Evolutionary conservation across 768 basidiomycete species (phyloP), one percentile per base, ranked within the genome.

Genomic region (Guyanaporus albipodus): DNA sequence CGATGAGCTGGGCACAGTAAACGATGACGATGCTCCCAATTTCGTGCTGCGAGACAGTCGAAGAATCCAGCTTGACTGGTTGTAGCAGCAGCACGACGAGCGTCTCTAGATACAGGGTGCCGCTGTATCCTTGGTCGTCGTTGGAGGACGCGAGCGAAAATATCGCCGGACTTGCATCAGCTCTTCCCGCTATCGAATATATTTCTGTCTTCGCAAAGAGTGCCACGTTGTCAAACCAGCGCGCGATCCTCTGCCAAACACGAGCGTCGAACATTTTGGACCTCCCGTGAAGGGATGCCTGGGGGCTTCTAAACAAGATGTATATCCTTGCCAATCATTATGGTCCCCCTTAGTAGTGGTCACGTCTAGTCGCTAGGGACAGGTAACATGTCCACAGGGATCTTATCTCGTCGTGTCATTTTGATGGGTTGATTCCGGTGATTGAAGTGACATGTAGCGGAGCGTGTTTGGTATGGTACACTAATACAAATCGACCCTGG

Each of bases 251-350:
- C 24, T 70, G 70, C 82, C 82, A 87, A 4, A 72, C 56, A 38
- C 69, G 60, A 18, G 70, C 62, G 64, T 90, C 85, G 55, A 80
- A 87, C 9, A 83, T 86, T 24, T 65, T 64, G 5, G 78, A 76
- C 8, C 87, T 86, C 19, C 87, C 85, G 58, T 89, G 87, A 11
- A 89, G 75, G 11, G 82, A 86, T 11, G 87, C 85, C 15, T 68
- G 50, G 0, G 71, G 60, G 41, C 67, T 71, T 61, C n/a, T n/a
- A n/a, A n/a, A n/a, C n/a, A n/a, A n/a, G n/a, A n/a, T n/a, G n/a
- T n/a, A n/a, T n/a, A n/a, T n/a, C n/a, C n/a, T n/a, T n/a, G n/a
- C n/a, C n/a, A n/a, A n/a, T n/a, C n/a, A n/a, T n/a, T n/a, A n/a
- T n/a, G n/a, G n/a, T n/a, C n/a, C n/a, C n/a, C n/a, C n/a, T n/a